Base-by-base conservation (phyloP, 2,329 filamentous ascomycete genomes). In the Zymoseptoria brevis region DNA sequence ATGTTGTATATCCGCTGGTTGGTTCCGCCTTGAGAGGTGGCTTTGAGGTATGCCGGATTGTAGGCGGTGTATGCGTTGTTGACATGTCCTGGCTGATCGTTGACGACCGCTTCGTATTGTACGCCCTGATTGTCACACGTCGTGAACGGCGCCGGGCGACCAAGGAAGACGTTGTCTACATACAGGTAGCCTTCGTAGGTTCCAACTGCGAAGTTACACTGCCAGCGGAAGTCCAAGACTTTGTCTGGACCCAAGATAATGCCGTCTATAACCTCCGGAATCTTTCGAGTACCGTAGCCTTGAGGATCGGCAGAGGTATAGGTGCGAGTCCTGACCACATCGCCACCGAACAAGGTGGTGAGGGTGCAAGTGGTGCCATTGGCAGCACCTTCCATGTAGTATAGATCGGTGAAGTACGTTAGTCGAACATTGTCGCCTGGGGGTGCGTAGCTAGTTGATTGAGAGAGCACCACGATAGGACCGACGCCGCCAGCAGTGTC, bases 71-170 rank as follows among this genome's bases (percentile, higher is more conserved):
- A 63, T 9, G 19, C 51, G 24, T 57, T 49, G 30, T 35, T 53
- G 35, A 19, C 41, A 41, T 58, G 48, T 6, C 48, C 49, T 21
- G 49, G 16, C 8, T 60, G 61, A 19, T 59, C 57, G 59, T 63
- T 63, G 22, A 22, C 48, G 49, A 57, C 56, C 2, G 55, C 61
- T 19, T 50, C 61, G 52, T 59, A 63, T 29, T 61, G 54, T 24
- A 61, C 52, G 24, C 61, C 61, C 57, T 61, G 59, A 21, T 63
- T 63, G 24, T 45, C 53, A 59, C 61, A 63, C 19, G 53, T n/a
- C 22, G 54, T 41, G 35, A 13, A 54, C 19, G 61, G 59, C 8
- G 61, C 56, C 26, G 56, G 53, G 19, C 51, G 50, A 13, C 35
- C 35, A 41, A 41, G 35, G 35, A 41, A 16, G 35, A 41, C 35